A percentile compares a stretch with the other conserved stretches of the same genome.
These are phyloP conservation scores for Babesia sp. DNA, from an alignment of 169 alveolate genomes.

Conservation along the genomic window DNA sequence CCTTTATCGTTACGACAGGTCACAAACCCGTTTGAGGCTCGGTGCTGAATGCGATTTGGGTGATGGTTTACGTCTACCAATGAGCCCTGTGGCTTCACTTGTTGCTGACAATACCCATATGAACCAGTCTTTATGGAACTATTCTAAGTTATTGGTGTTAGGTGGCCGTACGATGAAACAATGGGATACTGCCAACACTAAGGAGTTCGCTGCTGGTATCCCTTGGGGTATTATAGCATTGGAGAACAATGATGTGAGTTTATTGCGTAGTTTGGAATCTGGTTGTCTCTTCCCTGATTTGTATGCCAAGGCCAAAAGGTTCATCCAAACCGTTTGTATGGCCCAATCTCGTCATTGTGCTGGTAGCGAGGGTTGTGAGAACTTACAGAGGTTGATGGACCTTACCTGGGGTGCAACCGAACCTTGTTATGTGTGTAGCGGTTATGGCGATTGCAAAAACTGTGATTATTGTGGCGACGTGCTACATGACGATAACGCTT, in stretches of 20 bases:
- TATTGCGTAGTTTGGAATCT: conserved; percentile 35
- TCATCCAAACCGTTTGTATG: conserved; percentile 50
- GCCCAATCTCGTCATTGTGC: conserved; percentile 19
- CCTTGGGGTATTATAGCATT: conserved; percentile 67
- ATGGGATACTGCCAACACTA: conserved; percentile 59
- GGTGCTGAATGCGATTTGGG: neutral
- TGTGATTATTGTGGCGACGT: conserved; percentile 69
- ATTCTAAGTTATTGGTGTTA: conserved; percentile 44
- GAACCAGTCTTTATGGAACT: conserved; percentile 38
- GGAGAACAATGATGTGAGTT: conserved; percentile 41
- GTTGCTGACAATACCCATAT: conserved; percentile 48
- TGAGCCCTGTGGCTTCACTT: conserved; percentile 17
- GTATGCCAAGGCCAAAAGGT: conserved; percentile 49
- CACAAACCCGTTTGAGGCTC: neutral
- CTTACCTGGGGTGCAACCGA: conserved; percentile 68
- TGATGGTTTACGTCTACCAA: neutral
- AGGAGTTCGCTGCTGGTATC: conserved; percentile 43
- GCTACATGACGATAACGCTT: conserved; percentile 57
- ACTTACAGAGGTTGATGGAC: conserved; percentile 58
- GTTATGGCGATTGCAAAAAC: conserved; percentile 66
- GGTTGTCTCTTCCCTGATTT: conserved; percentile 53
- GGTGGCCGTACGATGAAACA: conserved; percentile 54
- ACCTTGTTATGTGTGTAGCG: conserved; percentile 59
- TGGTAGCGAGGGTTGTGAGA: conserved; percentile 55
- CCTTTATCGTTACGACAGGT: conserved; percentile 54